These are phyloP conservation scores for Juglanconis oblonga DNA, from an alignment of 2,329 filamentous ascomycete species.

Conservation along the genomic window DNA sequence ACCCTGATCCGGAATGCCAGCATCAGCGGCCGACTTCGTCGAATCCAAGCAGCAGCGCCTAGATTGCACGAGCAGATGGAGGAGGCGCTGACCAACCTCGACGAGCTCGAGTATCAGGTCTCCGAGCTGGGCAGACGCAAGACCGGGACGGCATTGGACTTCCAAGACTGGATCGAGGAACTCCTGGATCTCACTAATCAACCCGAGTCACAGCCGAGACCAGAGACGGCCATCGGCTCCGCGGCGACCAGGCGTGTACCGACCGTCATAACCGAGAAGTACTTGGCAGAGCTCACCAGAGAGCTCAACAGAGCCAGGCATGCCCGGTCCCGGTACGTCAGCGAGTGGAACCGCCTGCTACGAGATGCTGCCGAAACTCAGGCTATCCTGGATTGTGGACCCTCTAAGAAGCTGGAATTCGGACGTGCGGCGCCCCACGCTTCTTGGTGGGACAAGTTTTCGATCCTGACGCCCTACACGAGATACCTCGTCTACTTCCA, in stretches of 20 bases:
- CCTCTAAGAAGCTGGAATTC: conserved; percentile 78
- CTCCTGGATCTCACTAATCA: conserved; percentile 73
- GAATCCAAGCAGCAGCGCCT: conserved; percentile 76
- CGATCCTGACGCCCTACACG: conserved; percentile 73
- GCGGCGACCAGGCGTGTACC: conserved; percentile 56
- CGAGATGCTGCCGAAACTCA: conserved; percentile 73
- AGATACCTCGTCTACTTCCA: conserved; percentile 77
- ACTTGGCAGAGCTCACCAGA: conserved; percentile 84
- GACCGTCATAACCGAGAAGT: conserved; percentile 86
- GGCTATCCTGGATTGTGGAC: conserved; percentile 77
- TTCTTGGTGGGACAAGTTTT: conserved; percentile 51
- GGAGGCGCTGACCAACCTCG: conserved; percentile 75
- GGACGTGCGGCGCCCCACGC: conserved; percentile 55
- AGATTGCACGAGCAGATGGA: conserved; percentile 82
- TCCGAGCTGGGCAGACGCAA: conserved; percentile 77
- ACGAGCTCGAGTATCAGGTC: conserved; percentile 79
- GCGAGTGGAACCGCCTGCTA: conserved; percentile 82
- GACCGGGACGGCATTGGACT: conserved; percentile 69
- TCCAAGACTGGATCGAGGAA: conserved; percentile 95
- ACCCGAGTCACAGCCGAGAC: conserved; percentile 56
- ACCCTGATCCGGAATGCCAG: conserved; percentile 76
- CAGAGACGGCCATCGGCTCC: conserved; percentile 37
- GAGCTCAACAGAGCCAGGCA: conserved; percentile 80
- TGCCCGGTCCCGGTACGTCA: conserved; percentile 75
- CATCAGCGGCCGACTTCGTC: conserved; percentile 68